Conservation (phyloP, 1,284 basidiomycete species). For the Ceratorhiza oryzae-sativae region DNA sequence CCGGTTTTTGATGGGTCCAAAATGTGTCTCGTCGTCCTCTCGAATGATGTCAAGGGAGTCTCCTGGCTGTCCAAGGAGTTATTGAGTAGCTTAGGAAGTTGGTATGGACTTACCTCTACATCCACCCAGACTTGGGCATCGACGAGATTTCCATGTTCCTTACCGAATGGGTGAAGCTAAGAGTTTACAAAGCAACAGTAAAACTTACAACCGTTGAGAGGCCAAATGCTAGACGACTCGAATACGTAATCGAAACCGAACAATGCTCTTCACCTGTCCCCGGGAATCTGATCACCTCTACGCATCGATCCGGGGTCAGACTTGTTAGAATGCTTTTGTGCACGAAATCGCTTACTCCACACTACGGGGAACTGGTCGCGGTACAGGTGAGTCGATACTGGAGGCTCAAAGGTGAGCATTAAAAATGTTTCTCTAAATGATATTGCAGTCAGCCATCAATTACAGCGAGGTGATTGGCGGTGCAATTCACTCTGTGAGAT, state of each 20-base stretch:
- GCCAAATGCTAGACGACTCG: not conserved
- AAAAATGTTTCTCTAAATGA: too few species aligned
- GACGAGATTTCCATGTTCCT: constrained; percentile 3
- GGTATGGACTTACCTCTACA: not conserved
- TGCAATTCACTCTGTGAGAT: too few species aligned
- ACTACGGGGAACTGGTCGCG: constrained; percentile 20
- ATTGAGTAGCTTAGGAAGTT: not conserved
- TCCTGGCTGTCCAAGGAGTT: not conserved
- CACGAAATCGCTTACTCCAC: not conserved
- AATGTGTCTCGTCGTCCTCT: not conserved
- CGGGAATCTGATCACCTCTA: not conserved
- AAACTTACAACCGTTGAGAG: not conserved
- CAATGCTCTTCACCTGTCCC: not conserved
- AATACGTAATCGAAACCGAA: not conserved
- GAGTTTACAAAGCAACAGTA: not conserved
- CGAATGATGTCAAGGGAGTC: not conserved
- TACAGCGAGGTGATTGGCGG: too few species aligned
- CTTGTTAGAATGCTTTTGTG: not conserved
- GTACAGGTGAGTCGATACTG: not conserved
- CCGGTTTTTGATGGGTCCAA: not conserved
- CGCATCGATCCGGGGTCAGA: not conserved
- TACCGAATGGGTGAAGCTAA: not conserved
- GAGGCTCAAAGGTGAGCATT: not conserved
- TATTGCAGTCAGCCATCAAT: too few species aligned
- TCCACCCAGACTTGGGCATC: constrained; percentile 11